Conservation (phyloP, 208 protist species). For the Trypanosoma platydactyli region DNA sequence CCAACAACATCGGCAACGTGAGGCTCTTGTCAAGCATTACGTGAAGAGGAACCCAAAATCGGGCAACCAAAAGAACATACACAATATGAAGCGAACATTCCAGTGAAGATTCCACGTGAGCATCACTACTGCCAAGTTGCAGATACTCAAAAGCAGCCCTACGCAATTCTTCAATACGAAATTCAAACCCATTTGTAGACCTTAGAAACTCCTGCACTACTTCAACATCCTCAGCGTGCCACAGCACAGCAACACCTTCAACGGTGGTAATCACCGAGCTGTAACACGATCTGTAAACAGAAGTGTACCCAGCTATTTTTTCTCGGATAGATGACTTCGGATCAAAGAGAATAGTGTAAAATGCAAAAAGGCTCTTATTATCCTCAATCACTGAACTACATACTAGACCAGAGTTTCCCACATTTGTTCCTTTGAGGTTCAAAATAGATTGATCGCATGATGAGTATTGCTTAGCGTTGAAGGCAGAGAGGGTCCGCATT, state of each 20-base stretch:
- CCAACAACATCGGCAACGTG: constrained; percentile 21
- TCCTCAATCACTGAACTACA: constrained; percentile 2
- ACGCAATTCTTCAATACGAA: constrained; percentile 13
- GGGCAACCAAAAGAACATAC: constrained; percentile 14
- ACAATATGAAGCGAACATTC: constrained; percentile 16
- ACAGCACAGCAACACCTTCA: constrained; percentile 14
- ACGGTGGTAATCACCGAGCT: constrained; percentile 9
- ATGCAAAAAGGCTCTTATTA: not conserved
- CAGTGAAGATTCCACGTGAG: not conserved
- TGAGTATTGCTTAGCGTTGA: constrained; percentile 14
- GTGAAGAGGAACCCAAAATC: constrained; percentile 19
- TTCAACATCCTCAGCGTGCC: constrained; percentile 9
- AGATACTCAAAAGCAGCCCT: constrained; percentile 20
- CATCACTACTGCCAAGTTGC: not conserved
- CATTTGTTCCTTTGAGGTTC: not conserved
- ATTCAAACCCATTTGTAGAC: not conserved
- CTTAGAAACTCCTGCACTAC: constrained; percentile 7
- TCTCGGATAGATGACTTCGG: constrained; percentile 12
- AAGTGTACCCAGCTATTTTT: constrained; percentile 13
- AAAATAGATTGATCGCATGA: not conserved
- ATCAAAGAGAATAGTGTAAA: constrained; percentile 2
- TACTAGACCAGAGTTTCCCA: constrained; percentile 3
- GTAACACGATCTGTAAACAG: constrained; percentile 20
- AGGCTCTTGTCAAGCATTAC: constrained; percentile 20
- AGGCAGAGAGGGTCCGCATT: constrained; percentile 20